These are phyloP conservation scores for Penicillium sp. DNA, from an alignment of 2,329 filamentous ascomycete genomes.

Conservation along the genomic window DNA sequence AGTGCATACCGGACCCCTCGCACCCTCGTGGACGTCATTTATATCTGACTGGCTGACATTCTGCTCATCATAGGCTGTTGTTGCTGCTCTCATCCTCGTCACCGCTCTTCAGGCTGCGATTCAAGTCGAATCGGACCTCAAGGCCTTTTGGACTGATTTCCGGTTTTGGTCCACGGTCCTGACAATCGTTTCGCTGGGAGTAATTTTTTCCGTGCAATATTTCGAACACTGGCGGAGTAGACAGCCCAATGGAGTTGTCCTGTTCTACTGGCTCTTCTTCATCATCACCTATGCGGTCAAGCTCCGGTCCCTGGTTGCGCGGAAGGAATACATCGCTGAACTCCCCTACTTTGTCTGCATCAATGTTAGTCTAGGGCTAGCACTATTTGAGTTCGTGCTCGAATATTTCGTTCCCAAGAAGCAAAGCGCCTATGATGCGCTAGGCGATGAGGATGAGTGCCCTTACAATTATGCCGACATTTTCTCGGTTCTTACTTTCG, in stretches of 20 bases:
- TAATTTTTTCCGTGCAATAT: constrained; percentile 80
- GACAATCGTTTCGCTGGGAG: constrained; percentile 68
- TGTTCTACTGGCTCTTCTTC: constrained; percentile 91
- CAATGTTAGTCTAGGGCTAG: constrained; percentile 68
- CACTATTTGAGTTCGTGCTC: constrained; percentile 67
- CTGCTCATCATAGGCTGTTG: constrained; percentile 52
- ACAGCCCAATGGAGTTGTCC: constrained; percentile 80
- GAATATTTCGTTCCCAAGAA: constrained; percentile 88
- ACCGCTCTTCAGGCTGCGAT: constrained; percentile 70
- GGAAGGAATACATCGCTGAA: constrained; percentile 65
- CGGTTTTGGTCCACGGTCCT: constrained; percentile 77
- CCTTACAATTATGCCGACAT: constrained; percentile 85
- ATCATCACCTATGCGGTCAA: constrained; percentile 77
- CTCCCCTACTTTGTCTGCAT: constrained; percentile 77
- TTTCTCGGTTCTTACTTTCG: constrained; percentile 90
- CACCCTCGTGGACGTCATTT: background rate
- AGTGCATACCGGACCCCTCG: constrained; percentile 26
- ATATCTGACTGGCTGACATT: background rate
- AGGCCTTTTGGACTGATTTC: constrained; percentile 76
- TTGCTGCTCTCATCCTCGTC: constrained; percentile 66
- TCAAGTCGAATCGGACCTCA: constrained; percentile 68
- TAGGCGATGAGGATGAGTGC: constrained; percentile 66
- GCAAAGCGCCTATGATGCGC: constrained; percentile 65
- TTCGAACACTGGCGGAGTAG: constrained; percentile 79
- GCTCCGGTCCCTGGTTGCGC: constrained; percentile 78